A percentile compares a stretch with the other conserved stretches of the same genome.
phyloP scores from a whole-genome alignment of 2,329 filamentous ascomycete species.

The Penicillium olsonii region DNA sequence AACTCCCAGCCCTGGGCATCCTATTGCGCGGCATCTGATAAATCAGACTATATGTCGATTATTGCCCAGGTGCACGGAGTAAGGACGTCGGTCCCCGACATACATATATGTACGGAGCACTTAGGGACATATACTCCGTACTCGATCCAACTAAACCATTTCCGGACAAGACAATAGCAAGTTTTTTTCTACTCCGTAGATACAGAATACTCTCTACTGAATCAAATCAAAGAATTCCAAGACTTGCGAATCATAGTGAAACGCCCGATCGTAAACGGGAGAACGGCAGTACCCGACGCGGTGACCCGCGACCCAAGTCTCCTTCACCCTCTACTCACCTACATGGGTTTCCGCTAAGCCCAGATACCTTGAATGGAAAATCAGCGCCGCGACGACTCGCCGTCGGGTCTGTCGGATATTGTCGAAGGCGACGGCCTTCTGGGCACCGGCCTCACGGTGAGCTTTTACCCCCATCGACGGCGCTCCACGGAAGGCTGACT shows the following conservation, averaged over 20 bases:
- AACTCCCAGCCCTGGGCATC: too few species aligned
- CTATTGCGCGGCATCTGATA: not conserved
- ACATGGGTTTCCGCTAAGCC: constrained; percentile 31
- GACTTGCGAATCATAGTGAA: too few species aligned
- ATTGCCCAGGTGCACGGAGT: not conserved
- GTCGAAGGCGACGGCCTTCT: constrained; percentile 48
- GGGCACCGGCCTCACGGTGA: constrained; percentile 52
- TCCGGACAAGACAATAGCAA: not conserved
- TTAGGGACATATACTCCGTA: too few species aligned
- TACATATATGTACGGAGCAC: too few species aligned
- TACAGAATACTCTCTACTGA: too few species aligned
- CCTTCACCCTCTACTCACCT: constrained; percentile 18
- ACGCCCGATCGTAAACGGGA: constrained; percentile 5
- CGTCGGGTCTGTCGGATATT: constrained; percentile 44
- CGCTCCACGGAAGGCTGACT: constrained; percentile 12
- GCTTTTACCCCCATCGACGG: constrained; percentile 15
- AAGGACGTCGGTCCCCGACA: too few species aligned
- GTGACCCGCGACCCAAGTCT: constrained; percentile 34
- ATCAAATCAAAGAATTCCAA: too few species aligned
- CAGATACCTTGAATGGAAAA: constrained; percentile 42
- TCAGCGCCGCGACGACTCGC: constrained; percentile 49
- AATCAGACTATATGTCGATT: not conserved
- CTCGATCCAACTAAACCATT: too few species aligned
- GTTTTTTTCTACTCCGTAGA: too few species aligned
- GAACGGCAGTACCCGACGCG: constrained; percentile 28